phyloP scores from a whole-genome alignment of 768 basidiomycete species.

The Rossbeevera mucosa region DNA sequence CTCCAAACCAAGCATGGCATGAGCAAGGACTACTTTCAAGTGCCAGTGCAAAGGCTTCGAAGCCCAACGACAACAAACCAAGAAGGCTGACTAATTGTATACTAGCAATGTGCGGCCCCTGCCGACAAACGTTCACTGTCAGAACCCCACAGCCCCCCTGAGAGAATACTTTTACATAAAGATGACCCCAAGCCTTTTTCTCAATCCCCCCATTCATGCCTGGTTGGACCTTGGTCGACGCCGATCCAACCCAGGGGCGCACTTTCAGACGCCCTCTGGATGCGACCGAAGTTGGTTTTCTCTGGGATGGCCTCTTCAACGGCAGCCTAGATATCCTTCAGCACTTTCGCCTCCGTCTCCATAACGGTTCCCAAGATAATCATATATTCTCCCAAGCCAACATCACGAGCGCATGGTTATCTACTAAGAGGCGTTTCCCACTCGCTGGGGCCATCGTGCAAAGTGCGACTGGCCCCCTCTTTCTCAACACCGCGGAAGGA shows the following conservation, averaged over 20 bases:
- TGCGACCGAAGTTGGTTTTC: constrained; percentile 36
- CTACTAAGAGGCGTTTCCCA: constrained; percentile 47
- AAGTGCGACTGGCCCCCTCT: constrained; percentile 7
- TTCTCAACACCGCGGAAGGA: background rate
- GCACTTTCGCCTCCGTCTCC: constrained; percentile 25
- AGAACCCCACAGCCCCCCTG: background rate
- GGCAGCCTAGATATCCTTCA: constrained; percentile 44
- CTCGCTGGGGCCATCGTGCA: constrained; percentile 42
- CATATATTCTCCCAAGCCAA: constrained; percentile 30
- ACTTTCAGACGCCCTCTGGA: constrained; percentile 38
- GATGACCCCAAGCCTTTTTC: background rate
- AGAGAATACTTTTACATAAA: background rate
- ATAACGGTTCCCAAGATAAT: constrained; percentile 23
- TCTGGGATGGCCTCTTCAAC: constrained; percentile 39
- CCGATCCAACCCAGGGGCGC: constrained; percentile 4
- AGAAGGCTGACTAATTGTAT: background rate
- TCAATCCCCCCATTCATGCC: constrained; percentile 4
- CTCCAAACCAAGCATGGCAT: no score
- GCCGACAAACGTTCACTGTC: background rate
- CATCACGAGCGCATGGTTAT: constrained; percentile 40
- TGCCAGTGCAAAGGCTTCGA: background rate
- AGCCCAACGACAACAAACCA: background rate
- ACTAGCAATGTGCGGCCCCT: background rate
- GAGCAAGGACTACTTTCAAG: no score
- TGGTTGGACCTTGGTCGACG: constrained; percentile 7